Evolutionary conservation across 768 basidiomycete species (phyloP), one percentile per base, ranked within the genome.

Genomic region (Suillus subluteus): DNA sequence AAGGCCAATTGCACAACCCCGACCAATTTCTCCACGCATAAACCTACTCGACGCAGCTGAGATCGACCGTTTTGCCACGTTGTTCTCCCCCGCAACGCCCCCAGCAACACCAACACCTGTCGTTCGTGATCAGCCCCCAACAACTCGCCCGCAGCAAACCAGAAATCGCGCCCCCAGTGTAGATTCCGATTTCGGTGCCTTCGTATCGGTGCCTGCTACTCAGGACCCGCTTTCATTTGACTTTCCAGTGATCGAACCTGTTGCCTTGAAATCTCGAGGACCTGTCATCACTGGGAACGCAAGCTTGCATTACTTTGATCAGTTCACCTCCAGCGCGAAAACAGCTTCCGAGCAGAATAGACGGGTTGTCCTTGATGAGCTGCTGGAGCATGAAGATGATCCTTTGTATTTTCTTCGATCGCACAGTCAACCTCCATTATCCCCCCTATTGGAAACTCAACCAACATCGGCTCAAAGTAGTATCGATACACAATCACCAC

Each of bases 341-440:
- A 77, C 78, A 0, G 84, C 87, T 12, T 81, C 84, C 0, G 85
- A 86, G 62, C 80, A 79, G 46, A 87, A 82, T 61, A 80, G 85
- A 66, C 82, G 82, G 64, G 81, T 77, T 30, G 78, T 92, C 6
- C 78, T 92, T 59, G 85, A 89, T 55, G 91, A 93, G 72, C 74
- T 92, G 43, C 73, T 92, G 44, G 70, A 82, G 66, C 86, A 90
- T 66, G 85, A 92, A 75, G 88, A 91, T 62, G 90, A 92, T 73
- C 90, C 90, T 1, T 74, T 91, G 70, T 90, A 88, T 72, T 89
- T 87, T 80, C 65, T 87, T 65, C 55, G 73, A 64, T n/a, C 67
- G 68, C 66, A 68, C 40, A 52, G 50, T 55, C 50, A 62, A 67
- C 65, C n/a, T 63, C 71, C 66, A 26, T 67, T 16, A 70, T 77